These are phyloP conservation scores for Lathyrus tuberosus DNA, from an alignment of 306 rosid genomes.

Conservation along the genomic window DNA sequence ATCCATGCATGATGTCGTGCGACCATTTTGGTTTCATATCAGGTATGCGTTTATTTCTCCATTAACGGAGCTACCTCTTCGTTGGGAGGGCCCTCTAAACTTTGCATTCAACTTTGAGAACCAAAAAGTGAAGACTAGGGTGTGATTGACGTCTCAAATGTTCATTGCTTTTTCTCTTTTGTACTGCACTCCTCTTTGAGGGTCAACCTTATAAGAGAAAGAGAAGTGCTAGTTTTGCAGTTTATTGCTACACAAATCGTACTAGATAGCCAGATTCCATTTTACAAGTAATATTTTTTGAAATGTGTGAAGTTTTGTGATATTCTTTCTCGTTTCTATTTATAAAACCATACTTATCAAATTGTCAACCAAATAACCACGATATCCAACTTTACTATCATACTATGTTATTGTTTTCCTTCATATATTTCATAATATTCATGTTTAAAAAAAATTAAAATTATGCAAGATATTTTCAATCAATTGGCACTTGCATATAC, in stretches of 20 bases:
- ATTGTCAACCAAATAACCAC: too few relatives aligned
- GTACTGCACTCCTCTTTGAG: neutral
- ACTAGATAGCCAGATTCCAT: too few relatives aligned
- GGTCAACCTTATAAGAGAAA: slow-evolving; percentile 39
- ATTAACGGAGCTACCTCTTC: slow-evolving; percentile 43
- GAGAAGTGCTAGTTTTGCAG: slow-evolving; percentile 7
- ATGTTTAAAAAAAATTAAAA: too few relatives aligned
- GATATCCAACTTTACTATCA: too few relatives aligned
- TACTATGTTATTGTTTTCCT: too few relatives aligned
- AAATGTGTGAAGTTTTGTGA: too few relatives aligned
- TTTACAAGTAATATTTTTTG: too few relatives aligned
- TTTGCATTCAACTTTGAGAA: slow-evolving; percentile 15
- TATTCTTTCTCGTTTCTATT: too few relatives aligned
- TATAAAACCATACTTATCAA: too few relatives aligned
- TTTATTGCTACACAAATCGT: slow-evolving; percentile 2
- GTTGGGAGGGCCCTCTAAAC: slow-evolving; percentile 28
- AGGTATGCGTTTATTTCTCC: slow-evolving; percentile 33
- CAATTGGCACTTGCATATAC: too few relatives aligned
- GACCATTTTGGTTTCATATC: slow-evolving; percentile 36
- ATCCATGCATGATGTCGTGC: slow-evolving; percentile 42
- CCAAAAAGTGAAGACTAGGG: slow-evolving; percentile 32
- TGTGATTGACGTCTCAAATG: slow-evolving; percentile 39
- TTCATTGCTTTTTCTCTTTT: neutral
- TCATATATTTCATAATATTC: too few relatives aligned
- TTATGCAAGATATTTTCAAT: too few relatives aligned